phyloP scores from a whole-genome alignment of 495 filamentous ascomycete genomes.

The Diplogelasinospora grovesii region DNA sequence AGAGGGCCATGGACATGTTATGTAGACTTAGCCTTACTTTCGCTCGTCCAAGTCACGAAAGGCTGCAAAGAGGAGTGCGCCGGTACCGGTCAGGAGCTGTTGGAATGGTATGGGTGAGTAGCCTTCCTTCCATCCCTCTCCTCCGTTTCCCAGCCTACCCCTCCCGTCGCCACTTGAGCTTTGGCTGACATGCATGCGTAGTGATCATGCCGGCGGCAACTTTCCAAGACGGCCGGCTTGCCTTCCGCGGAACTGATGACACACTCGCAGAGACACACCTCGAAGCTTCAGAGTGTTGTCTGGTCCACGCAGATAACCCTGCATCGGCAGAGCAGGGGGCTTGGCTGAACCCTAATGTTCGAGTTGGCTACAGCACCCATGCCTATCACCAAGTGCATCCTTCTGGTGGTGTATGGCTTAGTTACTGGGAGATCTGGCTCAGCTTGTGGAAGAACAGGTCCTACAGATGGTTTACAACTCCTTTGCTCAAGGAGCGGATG shows the following conservation, averaged over 20 bases:
- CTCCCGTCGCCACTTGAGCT: too few relatives aligned
- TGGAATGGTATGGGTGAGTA: conserved; percentile 69
- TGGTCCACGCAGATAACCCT: conserved; percentile 66
- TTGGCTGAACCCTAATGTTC: conserved; percentile 65
- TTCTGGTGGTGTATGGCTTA: conserved; percentile 33
- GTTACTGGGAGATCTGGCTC: conserved; percentile 21
- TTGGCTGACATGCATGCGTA: too few relatives aligned
- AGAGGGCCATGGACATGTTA: conserved; percentile 48
- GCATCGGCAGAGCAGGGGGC: conserved; percentile 46
- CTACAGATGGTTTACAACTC: conserved; percentile 41
- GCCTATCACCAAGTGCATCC: conserved; percentile 46
- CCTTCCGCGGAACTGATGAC: conserved; percentile 62
- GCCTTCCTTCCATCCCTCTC: conserved; percentile 23
- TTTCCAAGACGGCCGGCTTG: conserved; percentile 43
- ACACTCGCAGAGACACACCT: conserved; percentile 55
- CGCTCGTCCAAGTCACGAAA: conserved; percentile 46
- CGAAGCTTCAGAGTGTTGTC: conserved; percentile 69
- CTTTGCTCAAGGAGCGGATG: conserved; percentile 30
- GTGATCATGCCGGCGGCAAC: conserved; percentile 54
- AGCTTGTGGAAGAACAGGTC: conserved; percentile 54
- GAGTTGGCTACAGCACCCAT: conserved; percentile 55
- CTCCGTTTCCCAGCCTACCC: conserved; percentile 12
- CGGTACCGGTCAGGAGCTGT: conserved; percentile 63
- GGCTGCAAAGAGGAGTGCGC: conserved; percentile 46
- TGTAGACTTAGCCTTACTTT: conserved; percentile 69